A percentile compares a stretch with the other conserved stretches of the same genome.
These are phyloP conservation scores for Mycena rebaudengoi DNA, from an alignment of 768 basidiomycete species.

Conservation along the genomic window DNA sequence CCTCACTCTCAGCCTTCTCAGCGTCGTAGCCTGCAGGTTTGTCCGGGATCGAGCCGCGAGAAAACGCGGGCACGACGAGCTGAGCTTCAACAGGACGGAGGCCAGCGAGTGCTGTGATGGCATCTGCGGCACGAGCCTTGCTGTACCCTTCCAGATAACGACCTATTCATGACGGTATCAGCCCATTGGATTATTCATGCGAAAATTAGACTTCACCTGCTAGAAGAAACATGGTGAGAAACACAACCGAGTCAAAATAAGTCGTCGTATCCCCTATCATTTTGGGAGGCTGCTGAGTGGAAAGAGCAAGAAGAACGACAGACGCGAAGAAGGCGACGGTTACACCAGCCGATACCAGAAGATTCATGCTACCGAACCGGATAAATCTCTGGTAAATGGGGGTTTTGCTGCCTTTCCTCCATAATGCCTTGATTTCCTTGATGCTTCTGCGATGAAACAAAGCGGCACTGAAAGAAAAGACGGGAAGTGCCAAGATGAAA, in stretches of 20 bases:
- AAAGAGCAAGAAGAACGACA: slow-evolving; percentile 70
- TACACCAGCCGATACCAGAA: slow-evolving; percentile 78
- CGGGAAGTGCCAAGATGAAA: slow-evolving; percentile 72
- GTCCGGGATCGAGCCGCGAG: slow-evolving; percentile 15
- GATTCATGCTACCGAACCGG: slow-evolving; percentile 88
- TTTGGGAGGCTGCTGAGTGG: slow-evolving; percentile 50
- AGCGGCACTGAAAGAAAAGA: slow-evolving; percentile 73
- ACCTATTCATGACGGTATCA: slow-evolving; percentile 48
- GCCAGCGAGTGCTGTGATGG: slow-evolving; percentile 71
- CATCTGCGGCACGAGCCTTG: slow-evolving; percentile 76
- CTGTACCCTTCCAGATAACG: slow-evolving; percentile 72
- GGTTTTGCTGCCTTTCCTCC: slow-evolving; percentile 61
- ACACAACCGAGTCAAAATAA: slow-evolving; percentile 85
- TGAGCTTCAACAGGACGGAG: slow-evolving; percentile 73
- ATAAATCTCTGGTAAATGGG: slow-evolving; percentile 67
- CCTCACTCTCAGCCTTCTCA: slow-evolving; percentile 45
- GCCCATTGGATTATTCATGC: background rate
- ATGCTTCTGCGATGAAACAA: slow-evolving; percentile 64
- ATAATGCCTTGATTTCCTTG: slow-evolving; percentile 63
- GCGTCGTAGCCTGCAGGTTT: slow-evolving; percentile 39
- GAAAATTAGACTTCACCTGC: slow-evolving; percentile 50
- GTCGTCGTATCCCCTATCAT: slow-evolving; percentile 63
- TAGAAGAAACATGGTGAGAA: slow-evolving; percentile 83
- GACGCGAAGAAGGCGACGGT: slow-evolving; percentile 83
- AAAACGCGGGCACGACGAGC: slow-evolving; percentile 45